Conservation (phyloP, 106 monocot species). For the Dendrobium catenatum region DNA sequence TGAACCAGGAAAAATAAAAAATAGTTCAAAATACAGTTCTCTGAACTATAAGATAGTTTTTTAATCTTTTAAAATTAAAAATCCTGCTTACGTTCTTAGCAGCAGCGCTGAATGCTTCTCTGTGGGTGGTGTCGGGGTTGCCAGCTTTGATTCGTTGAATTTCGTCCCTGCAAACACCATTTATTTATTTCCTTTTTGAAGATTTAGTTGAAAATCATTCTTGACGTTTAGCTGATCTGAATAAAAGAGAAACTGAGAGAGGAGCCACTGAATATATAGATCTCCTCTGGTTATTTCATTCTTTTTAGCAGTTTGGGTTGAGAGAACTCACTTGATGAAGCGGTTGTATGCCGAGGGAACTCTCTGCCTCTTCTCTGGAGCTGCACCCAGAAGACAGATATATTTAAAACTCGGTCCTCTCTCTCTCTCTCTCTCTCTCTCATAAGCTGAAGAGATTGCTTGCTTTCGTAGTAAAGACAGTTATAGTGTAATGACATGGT, state of each 20-base stretch:
- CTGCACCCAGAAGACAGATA: conserved; percentile 25
- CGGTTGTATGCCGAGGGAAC: conserved; percentile 93
- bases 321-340: conserved; percentile 76
- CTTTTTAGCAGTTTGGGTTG: not conserved
- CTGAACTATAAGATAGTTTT: not conserved
- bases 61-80: too few species aligned
- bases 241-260: too few species aligned
- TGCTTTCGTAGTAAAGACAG: not conserved
- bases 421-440: not conserved
- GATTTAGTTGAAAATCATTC: not conserved
- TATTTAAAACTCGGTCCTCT: not conserved
- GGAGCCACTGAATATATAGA: not conserved
- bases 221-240: too few species aligned
- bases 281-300: not conserved
- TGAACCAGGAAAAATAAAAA: not conserved
- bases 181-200: not conserved
- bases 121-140: conserved; percentile 88
- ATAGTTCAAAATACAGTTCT: not conserved
- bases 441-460: not conserved
- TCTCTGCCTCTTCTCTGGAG: conserved; percentile 95
- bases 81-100: conserved; percentile 67
- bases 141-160: conserved; percentile 93
- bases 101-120: conserved; percentile 94
- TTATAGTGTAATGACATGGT: not conserved
- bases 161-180: conserved; percentile 61